Base-by-base conservation (phyloP, 208 protist species). In the Tetramitus jugosus region DNA sequence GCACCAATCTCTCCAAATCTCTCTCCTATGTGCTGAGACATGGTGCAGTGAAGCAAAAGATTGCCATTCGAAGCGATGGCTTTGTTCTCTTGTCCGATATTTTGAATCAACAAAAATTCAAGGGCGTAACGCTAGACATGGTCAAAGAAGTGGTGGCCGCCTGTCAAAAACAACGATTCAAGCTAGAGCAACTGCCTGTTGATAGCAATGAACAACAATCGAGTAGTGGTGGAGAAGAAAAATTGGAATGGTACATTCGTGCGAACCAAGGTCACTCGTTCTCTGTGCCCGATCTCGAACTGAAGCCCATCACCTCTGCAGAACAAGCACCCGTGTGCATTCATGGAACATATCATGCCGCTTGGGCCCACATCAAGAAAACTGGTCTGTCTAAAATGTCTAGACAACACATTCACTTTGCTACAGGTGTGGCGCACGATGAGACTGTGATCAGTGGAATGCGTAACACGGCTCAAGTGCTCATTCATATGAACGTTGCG, bases 321-420 rank as follows among this genome's bases (percentile, higher is more conserved):
- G 17, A 35, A 42, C 3, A 75, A 42, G 2, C 60, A 4, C 82
- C 81, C 6, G 37, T 85, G 33, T 86, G 86, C 3, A 78, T 95
- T 33, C 91, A 95, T 78, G 91, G 91, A 56, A 95, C 91, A 23
- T 90, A 90, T 79, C 84, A 81, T 79, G 26, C 64, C 0, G 84
- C 87, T 26, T 92, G 86, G 86, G 33, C 77, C 26, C 7, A 75
- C 26, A 95, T 95, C 31, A 14, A 60, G 7, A 61, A 33, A n/a
- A 88, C 83, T 43, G 91, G 91, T 39, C 81, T 95, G 1, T 90
- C 84, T 37, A 81, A 85, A 43, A 95, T 95, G 91, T 78, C 46
- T 0, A 84, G 90, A 31, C 84, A 90, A 61, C 90, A 95, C 81
- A 93, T 95, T 65, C 92, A 95, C 83, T 94, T 94, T 76, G 88